Percentiles rank a stretch among this genome's conserved stretches.
phyloP scores from a whole-genome alignment of 805 yeast species.

The Lipomyces lipofer region DNA sequence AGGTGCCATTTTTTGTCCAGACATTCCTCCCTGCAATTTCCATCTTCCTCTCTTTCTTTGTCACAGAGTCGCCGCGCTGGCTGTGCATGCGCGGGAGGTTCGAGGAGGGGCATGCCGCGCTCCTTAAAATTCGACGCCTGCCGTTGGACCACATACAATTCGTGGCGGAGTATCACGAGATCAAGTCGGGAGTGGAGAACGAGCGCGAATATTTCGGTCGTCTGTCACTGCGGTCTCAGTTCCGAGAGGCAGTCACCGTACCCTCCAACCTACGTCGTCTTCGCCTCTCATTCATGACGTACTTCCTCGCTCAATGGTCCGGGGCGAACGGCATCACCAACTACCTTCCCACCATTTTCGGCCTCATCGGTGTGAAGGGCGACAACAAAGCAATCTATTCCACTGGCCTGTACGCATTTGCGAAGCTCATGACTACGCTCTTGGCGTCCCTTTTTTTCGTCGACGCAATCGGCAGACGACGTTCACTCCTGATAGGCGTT shows the following conservation, averaged over 20 bases:
- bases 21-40: constrained; percentile 7
- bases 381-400: constrained; percentile 4
- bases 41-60: constrained; percentile 6
- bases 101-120: constrained; percentile 7
- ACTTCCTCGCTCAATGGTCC: constrained; percentile 19
- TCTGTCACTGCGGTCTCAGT: neutral
- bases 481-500: constrained; percentile 7
- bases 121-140: constrained; percentile 5
- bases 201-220: neutral
- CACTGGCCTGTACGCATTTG: constrained; percentile 15
- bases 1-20: constrained; percentile 16
- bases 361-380: constrained; percentile 11
- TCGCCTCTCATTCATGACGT: constrained; percentile 12
- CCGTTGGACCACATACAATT: constrained; percentile 3
- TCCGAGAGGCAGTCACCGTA: constrained; percentile 2
- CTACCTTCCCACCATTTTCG: constrained; percentile 19
- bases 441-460: constrained; percentile 16
- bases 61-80: constrained; percentile 16
- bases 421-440: constrained; percentile 9
- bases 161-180: constrained; percentile 2
- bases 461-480: constrained; percentile 14
- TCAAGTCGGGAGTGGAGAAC: neutral
- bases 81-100: constrained; percentile 6
- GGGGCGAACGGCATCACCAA: constrained; percentile 21
- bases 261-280: constrained; percentile 11